phyloP scores from a whole-genome alignment of 1,139 yeast species.

The Hemisphaericaspora lyxosophila region DNA sequence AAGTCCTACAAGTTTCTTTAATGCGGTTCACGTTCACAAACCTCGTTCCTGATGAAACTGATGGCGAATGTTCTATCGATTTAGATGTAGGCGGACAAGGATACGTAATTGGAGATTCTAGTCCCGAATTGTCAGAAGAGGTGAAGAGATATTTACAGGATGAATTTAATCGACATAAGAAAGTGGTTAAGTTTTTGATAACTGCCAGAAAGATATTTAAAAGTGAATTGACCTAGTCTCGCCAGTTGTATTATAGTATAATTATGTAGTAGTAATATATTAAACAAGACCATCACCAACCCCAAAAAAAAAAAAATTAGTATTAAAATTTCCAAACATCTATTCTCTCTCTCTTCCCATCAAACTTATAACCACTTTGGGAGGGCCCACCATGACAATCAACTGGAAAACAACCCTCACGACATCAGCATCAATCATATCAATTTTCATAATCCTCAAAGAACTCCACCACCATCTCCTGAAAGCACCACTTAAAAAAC shows the following conservation, averaged over 20 bases:
- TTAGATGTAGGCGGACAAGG: constrained; percentile 36
- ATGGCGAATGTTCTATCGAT: constrained; percentile 37
- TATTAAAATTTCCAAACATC: too few relatives aligned
- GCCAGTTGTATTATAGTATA: too few relatives aligned
- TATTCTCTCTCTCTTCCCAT: too few relatives aligned
- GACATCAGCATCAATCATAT: constrained; percentile 19
- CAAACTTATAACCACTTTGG: too few relatives aligned
- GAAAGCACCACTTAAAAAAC: constrained; percentile 14
- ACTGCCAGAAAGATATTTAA: constrained; percentile 26
- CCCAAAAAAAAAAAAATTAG: too few relatives aligned
- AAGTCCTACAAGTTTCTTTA: constrained; percentile 36
- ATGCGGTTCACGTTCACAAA: constrained; percentile 43
- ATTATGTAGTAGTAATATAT: too few relatives aligned
- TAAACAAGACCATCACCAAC: too few relatives aligned
- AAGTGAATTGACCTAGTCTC: too few relatives aligned
- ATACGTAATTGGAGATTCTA: constrained; percentile 30
- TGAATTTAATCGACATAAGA: constrained; percentile 37
- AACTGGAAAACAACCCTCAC: constrained; percentile 15
- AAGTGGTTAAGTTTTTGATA: constrained; percentile 41
- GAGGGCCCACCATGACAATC: constrained; percentile 11
- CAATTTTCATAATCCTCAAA: constrained; percentile 14
- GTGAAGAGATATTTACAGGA: constrained; percentile 20
- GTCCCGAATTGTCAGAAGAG: constrained; percentile 32
- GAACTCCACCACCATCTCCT: constrained; percentile 13
- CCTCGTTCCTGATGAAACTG: constrained; percentile 40